Percentiles rank a stretch among this genome's conserved stretches.
phyloP scores from a whole-genome alignment of 129 eudicot genomes.

The Glebionis coronaria region DNA sequence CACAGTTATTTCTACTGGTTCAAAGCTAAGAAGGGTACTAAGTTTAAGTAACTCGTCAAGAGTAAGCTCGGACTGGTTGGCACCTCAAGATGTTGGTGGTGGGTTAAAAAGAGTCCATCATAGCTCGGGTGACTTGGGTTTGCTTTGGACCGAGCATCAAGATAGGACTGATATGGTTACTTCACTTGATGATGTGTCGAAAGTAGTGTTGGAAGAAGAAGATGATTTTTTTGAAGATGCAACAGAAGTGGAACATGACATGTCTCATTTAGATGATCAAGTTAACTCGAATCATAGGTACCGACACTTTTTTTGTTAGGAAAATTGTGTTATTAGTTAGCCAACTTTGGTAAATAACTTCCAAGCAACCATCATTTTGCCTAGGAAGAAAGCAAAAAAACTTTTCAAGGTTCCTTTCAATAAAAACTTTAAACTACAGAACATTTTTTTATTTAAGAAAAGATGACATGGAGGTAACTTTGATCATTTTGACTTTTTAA shows the following conservation, averaged over 20 bases:
- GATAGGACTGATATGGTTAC: slow-evolving; percentile 43
- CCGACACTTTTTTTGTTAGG: neutral
- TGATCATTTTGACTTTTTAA: neutral
- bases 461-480: neutral
- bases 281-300: slow-evolving; percentile 30
- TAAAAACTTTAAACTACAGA: too few relatives aligned
- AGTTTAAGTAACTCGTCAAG: slow-evolving; percentile 63
- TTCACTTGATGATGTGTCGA: slow-evolving; percentile 46
- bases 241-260: slow-evolving; percentile 31
- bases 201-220: slow-evolving; percentile 60
- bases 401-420: neutral
- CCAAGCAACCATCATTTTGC: too few relatives aligned
- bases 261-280: slow-evolving; percentile 16
- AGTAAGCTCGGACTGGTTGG: slow-evolving; percentile 49
- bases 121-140: slow-evolving; percentile 69
- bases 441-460: too few relatives aligned
- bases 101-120: slow-evolving; percentile 61
- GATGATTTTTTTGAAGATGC: slow-evolving; percentile 45
- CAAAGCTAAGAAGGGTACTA: slow-evolving; percentile 57
- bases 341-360: too few relatives aligned
- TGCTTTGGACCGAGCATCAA: slow-evolving; percentile 44
- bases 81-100: slow-evolving; percentile 23
- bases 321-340: neutral
- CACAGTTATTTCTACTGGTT: slow-evolving; percentile 47
- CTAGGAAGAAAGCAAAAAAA: too few relatives aligned